Base-by-base conservation (phyloP, 1,284 basidiomycete species). In the Heterobasidion parviporum region DNA sequence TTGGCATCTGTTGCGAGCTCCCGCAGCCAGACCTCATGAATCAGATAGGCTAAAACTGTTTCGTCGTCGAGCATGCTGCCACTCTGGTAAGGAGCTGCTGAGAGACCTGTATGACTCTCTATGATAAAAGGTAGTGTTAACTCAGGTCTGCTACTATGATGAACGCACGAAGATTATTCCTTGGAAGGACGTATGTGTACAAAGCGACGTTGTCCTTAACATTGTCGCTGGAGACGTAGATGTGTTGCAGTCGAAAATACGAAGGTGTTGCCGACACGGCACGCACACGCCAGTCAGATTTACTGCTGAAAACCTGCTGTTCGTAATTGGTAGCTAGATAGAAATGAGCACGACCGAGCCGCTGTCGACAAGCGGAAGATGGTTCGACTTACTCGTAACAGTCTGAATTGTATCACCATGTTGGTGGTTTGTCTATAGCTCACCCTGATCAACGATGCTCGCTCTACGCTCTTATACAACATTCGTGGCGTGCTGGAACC, bases 191-290 rank as follows among this genome's bases (percentile, higher is more conserved):
- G 67, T 94, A 98, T 16, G 97, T 99, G 70, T 83, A 92, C 7
- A 91, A 91, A 14, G 90, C 87, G 2, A 93, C 92, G 66, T 98
- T 96, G 67, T 99, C 97, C 71, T 95, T 95, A 66, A 99, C 94
- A 67, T 99, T 95, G 67, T 99, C 96, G 68, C 98, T 99, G 50
- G 94, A 97, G 44, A 99, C 97, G 70, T 98, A 98, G 70, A 98
- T 95, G 69, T 99, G 94, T 70, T 98, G 96, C 58, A 98, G 81
- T 67, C 97, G 92, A 53, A 99, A 85, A 15, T 96, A 87, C 59
- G 99, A 80, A 72, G 99, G 95, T 46, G 95, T 99, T 0, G 97
- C 91, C 6, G 91, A 94, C 63, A 98, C 95, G 15, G 95, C 95
- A 58, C 95, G 88, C 18, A 97, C 90, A 63, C 97, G 92, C 97